phyloP scores from a whole-genome alignment of 306 rosid species.

The Trifolium repens region DNA sequence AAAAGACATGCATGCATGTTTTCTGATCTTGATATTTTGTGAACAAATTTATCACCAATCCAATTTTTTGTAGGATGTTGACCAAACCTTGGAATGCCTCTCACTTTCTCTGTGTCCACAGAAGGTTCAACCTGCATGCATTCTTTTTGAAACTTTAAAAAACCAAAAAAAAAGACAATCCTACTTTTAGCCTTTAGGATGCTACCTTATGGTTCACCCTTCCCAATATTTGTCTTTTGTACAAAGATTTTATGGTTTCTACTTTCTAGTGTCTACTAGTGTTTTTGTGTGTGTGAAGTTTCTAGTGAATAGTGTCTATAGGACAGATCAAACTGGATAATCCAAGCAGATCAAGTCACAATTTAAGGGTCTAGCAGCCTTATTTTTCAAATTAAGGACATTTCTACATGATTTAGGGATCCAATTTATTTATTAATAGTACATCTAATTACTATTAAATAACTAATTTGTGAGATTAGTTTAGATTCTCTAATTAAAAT shows the following conservation, averaged over 20 bases:
- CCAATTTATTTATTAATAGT: neutral
- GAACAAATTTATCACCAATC: neutral
- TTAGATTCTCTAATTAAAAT: neutral
- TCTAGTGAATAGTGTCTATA: neutral
- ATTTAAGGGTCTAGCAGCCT: neutral
- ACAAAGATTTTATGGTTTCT: neutral
- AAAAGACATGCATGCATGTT: neutral
- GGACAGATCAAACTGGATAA: neutral
- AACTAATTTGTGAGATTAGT: neutral
- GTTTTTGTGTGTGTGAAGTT: neutral
- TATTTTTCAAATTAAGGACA: neutral
- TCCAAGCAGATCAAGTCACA: neutral
- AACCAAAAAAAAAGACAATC: neutral
- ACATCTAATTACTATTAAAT: neutral
- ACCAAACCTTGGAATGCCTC: neutral
- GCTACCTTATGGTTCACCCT: neutral
- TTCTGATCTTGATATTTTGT: neutral
- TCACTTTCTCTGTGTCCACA: neutral
- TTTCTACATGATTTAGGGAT: neutral
- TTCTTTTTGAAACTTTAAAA: constrained; percentile 9
- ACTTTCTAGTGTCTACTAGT: neutral
- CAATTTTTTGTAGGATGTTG: neutral
- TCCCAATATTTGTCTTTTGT: neutral
- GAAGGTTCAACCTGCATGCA: constrained; percentile 5
- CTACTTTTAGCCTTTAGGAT: constrained; percentile 3